These are phyloP conservation scores for Colletotrichum sp. DNA, from an alignment of 2,329 filamentous ascomycete genomes.

Conservation along the genomic window DNA sequence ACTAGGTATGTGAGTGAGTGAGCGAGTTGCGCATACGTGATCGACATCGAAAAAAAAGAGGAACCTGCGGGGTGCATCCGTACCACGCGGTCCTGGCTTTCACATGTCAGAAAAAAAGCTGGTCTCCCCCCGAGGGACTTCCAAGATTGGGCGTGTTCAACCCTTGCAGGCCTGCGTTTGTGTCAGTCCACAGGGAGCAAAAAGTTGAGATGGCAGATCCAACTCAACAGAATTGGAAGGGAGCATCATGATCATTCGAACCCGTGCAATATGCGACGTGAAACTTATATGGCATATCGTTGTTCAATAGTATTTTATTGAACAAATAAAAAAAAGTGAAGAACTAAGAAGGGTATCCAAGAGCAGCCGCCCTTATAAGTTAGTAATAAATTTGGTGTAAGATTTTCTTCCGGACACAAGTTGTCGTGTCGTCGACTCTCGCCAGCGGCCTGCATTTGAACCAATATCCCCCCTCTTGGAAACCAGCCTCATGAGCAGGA, in stretches of 20 bases:
- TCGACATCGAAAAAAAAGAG: slow-evolving; percentile 19
- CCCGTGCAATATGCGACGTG: not conserved
- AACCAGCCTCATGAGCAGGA: not conserved
- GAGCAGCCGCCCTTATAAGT: slow-evolving; percentile 7
- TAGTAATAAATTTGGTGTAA: not conserved
- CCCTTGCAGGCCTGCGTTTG: slow-evolving; percentile 10
- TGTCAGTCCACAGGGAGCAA: slow-evolving; percentile 11
- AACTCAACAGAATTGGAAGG: slow-evolving; percentile 6
- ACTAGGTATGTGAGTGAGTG: not conserved
- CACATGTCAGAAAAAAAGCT: slow-evolving; percentile 14
- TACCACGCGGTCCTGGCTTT: slow-evolving; percentile 16
- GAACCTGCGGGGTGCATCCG: slow-evolving; percentile 20
- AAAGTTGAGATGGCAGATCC: slow-evolving; percentile 20
- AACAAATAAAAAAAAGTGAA: not conserved
- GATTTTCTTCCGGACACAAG: slow-evolving; percentile 2
- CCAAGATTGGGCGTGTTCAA: not conserved
- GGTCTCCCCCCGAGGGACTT: not conserved
- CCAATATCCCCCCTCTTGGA: not conserved
- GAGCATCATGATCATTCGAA: not conserved
- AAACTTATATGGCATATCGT: not conserved
- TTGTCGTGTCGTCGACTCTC: slow-evolving; percentile 4
- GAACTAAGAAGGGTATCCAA: slow-evolving; percentile 18
- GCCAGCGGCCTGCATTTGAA: not conserved
- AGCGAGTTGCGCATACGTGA: slow-evolving; percentile 1
- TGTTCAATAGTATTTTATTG: not conserved